These are phyloP conservation scores for Rhizopogon sp. DNA, from an alignment of 768 basidiomycete species.

Conservation along the genomic window DNA sequence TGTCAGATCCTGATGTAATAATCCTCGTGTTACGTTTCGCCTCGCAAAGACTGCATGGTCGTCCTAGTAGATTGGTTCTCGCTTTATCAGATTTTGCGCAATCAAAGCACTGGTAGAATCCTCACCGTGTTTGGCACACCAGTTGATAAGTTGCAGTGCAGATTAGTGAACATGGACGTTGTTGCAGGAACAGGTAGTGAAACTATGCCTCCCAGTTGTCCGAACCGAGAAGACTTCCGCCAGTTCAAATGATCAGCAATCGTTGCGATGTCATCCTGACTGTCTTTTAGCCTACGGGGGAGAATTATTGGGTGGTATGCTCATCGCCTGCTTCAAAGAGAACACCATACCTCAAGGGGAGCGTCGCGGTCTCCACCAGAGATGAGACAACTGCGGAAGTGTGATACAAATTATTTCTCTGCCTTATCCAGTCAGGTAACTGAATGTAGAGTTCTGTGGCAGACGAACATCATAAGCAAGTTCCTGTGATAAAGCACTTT, in stretches of 20 bases:
- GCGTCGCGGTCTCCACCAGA: conserved; percentile 53
- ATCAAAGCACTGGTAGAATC: too few relatives aligned
- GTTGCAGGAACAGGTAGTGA: conserved; percentile 30
- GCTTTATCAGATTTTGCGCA: background rate
- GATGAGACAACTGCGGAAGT: conserved; percentile 55
- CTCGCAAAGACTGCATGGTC: conserved; percentile 31
- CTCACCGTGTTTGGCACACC: conserved; percentile 9
- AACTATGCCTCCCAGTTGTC: conserved; percentile 50
- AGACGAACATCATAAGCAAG: conserved; percentile 15
- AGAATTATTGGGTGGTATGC: background rate
- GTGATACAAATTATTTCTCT: conserved; percentile 39
- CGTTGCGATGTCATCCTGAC: conserved; percentile 36
- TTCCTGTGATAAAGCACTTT: conserved; percentile 21
- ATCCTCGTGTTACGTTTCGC: conserved; percentile 57
- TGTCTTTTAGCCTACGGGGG: conserved; percentile 28
- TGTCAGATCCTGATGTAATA: conserved; percentile 32
- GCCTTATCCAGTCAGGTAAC: conserved; percentile 7
- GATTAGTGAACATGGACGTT: conserved; percentile 21
- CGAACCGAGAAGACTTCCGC: conserved; percentile 49
- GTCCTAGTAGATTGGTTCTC: conserved; percentile 8
- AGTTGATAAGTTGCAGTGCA: conserved; percentile 38
- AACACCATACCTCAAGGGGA: conserved; percentile 49
- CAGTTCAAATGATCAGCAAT: conserved; percentile 47
- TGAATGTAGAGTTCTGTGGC: conserved; percentile 20
- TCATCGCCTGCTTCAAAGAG: background rate